These are phyloP conservation scores for Isochrysis galbana DNA, from an alignment of 78 protist genomes.

Conservation along the genomic window DNA sequence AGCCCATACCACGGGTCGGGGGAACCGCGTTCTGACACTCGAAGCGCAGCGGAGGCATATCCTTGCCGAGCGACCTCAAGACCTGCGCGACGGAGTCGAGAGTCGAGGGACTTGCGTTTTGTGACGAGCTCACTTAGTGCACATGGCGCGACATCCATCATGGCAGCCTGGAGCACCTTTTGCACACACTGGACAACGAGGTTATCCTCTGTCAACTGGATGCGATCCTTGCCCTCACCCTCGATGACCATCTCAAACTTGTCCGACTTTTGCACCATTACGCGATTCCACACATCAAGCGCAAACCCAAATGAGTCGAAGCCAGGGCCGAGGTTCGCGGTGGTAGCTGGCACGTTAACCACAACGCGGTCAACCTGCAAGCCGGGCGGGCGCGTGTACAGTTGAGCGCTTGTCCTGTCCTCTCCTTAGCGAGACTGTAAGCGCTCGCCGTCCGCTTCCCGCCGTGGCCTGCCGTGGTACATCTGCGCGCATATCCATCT, in stretches of 20 bases:
- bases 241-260: not conserved
- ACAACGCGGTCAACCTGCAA: constrained; percentile 23
- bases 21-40: constrained; percentile 40
- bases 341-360: constrained; percentile 71
- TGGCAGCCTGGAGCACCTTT: too few species aligned
- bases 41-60: not conserved
- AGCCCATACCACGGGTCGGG: constrained; percentile 53
- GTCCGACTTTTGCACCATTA: constrained; percentile 47
- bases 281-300: constrained; percentile 52
- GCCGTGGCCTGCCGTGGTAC: too few species aligned
- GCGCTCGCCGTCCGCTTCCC: too few species aligned
- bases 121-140: not conserved
- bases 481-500: too few species aligned
- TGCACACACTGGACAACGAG: not conserved
- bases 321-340: constrained; percentile 73
- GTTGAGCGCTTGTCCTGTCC: too few species aligned
- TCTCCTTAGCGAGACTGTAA: too few species aligned
- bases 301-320: constrained; percentile 64
- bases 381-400: not conserved
- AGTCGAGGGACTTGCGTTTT: not conserved
- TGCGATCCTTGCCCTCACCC: constrained; percentile 44
- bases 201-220: constrained; percentile 28
- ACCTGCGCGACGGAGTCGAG: not conserved
- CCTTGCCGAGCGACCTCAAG: not conserved
- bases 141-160: not conserved